These are phyloP conservation scores for Mariannaea sp. DNA, from an alignment of 2,329 filamentous ascomycete species.

Conservation along the genomic window DNA sequence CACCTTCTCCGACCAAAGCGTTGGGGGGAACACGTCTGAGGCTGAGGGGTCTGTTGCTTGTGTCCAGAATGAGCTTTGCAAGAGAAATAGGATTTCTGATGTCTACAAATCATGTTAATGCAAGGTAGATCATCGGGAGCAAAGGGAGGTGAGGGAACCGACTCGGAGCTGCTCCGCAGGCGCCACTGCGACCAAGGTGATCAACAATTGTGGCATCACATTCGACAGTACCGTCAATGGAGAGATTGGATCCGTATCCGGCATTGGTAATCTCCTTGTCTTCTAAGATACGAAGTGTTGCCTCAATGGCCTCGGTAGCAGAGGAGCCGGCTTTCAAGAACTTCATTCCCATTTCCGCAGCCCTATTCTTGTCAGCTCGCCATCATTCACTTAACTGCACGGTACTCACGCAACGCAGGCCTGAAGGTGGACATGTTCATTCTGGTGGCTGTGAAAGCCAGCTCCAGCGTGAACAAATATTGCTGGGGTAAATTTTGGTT, in stretches of 20 bases:
- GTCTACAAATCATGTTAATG: constrained; percentile 55
- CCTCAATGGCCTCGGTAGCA: constrained; percentile 87
- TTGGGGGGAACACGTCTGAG: constrained; percentile 91
- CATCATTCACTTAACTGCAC: not conserved
- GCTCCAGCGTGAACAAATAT: constrained; percentile 97
- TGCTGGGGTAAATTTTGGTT: constrained; percentile 58
- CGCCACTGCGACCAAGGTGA: constrained; percentile 87
- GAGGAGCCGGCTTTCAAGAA: constrained; percentile 78
- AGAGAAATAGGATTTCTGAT: constrained; percentile 91
- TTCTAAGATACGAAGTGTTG: constrained; percentile 84
- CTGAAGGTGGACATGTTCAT: constrained; percentile 81
- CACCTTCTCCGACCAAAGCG: constrained; percentile 83
- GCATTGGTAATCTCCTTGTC: constrained; percentile 96
- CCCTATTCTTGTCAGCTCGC: constrained; percentile 59
- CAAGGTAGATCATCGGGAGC: not conserved
- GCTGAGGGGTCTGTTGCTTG: constrained; percentile 75
- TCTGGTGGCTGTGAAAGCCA: constrained; percentile 87
- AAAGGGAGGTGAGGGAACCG: constrained; percentile 46
- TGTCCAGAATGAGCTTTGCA: constrained; percentile 81
- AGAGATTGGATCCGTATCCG: constrained; percentile 92
- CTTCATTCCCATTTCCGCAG: constrained; percentile 81
- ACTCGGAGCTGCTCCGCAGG: constrained; percentile 90
- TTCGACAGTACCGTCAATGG: constrained; percentile 88
- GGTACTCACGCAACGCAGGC: constrained; percentile 84
- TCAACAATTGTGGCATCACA: constrained; percentile 95